Evolutionary conservation across 257 asterid species (phyloP).

Genomic region (Nicotiana noctiflora): DNA sequence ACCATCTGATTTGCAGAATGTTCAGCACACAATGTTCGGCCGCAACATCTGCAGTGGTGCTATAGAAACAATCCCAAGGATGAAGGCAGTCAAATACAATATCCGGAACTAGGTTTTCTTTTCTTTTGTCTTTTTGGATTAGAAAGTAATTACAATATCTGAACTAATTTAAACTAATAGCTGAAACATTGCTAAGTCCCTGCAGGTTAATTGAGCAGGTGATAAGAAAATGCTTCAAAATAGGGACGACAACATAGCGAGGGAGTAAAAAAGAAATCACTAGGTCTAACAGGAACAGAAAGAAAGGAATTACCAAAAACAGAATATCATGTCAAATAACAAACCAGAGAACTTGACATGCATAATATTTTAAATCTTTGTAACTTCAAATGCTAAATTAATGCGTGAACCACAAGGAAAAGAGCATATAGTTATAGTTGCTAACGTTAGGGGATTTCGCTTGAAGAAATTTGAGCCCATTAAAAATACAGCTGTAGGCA

Average conservation of each 20-base stretch:
- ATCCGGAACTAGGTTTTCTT: neutral
- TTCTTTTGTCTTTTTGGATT: neutral
- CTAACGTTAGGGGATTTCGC: neutral
- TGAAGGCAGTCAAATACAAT: slow-evolving; percentile 3
- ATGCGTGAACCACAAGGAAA: neutral
- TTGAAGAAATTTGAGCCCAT: neutral
- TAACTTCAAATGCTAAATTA: neutral
- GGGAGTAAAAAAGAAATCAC: too few relatives aligned
- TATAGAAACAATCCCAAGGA: slow-evolving; percentile 24
- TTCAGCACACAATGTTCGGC: slow-evolving; percentile 87
- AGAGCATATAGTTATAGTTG: neutral
- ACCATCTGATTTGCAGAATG: slow-evolving; percentile 94
- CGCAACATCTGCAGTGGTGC: slow-evolving; percentile 98
- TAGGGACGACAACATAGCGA: neutral
- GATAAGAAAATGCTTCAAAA: neutral
- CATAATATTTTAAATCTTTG: neutral
- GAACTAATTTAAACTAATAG: neutral
- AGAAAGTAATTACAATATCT: neutral
- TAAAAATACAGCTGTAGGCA: neutral
- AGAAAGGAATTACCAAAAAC: neutral
- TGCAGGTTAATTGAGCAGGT: neutral
- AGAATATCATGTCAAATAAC: neutral
- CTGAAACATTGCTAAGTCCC: slow-evolving; percentile 4
- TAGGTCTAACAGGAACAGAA: neutral
- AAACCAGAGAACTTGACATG: neutral